A percentile compares a stretch with the other conserved stretches of the same genome.
These are phyloP conservation scores for Meripilus lineatus DNA, from an alignment of 1,284 basidiomycete genomes.

Conservation along the genomic window DNA sequence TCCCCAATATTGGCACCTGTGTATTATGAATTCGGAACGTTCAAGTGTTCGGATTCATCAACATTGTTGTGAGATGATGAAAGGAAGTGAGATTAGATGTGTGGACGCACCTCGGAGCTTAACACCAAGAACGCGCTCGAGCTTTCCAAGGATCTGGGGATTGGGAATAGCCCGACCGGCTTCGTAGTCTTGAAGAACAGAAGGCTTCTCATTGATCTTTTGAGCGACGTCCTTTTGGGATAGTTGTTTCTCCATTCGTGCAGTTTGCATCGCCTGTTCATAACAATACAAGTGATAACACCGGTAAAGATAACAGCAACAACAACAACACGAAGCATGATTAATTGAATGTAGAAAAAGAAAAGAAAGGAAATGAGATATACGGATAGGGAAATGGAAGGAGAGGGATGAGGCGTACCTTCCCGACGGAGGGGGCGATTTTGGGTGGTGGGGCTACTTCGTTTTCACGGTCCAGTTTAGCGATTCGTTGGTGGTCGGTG, in stretches of 20 bases:
- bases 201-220: slow-evolving; percentile 89
- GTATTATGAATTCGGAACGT: slow-evolving; percentile 3
- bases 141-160: slow-evolving; percentile 85
- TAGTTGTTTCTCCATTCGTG: slow-evolving; percentile 72
- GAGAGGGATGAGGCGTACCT: slow-evolving; percentile 41
- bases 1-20: slow-evolving; percentile 76
- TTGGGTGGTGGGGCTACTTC: slow-evolving; percentile 94
- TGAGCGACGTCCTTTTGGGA: slow-evolving; percentile 95
- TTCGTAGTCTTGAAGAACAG: slow-evolving; percentile 89
- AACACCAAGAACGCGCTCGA: slow-evolving; percentile 86
- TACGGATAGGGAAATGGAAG: not conserved
- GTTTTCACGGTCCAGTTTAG: slow-evolving; percentile 92
- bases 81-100: slow-evolving; percentile 1
- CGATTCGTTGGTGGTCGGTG: slow-evolving; percentile 91
- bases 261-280: slow-evolving; percentile 79
- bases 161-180: slow-evolving; percentile 87
- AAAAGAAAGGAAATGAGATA: slow-evolving; percentile 9
- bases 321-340: too few relatives aligned
- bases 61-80: too few relatives aligned
- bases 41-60: slow-evolving; percentile 9
- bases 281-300: too few relatives aligned
- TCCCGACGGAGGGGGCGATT: slow-evolving; percentile 75
- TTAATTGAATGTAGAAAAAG: not conserved
- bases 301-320: not conserved
- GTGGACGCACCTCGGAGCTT: slow-evolving; percentile 79